Base-by-base conservation (phyloP, 2,329 filamentous ascomycete genomes). In the Davidsoniella australis region DNA sequence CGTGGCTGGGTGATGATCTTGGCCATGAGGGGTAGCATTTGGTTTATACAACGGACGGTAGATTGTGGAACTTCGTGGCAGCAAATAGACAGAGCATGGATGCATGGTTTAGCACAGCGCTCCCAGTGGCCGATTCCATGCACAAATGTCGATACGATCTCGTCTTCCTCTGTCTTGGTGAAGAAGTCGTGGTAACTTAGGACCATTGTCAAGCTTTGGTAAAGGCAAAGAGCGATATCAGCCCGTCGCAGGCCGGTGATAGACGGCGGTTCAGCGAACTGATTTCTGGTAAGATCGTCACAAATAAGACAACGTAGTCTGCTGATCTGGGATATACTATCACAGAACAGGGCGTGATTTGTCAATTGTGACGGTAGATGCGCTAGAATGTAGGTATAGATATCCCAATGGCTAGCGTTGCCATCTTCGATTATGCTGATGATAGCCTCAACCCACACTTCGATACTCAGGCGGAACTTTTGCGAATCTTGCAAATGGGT, bases 1-100 rank as follows among this genome's bases (percentile, higher is more conserved):
- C 88, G 78, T 5, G 86, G 80, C 58, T 94, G 88, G 1, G 91
- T 96, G 58, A 98, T 94, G 58, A 95, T 93, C 57, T 88, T 85
- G 1, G 88, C 82, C 85, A 98, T 94, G 61, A 86, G 89, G 58
- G 88, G 83, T 49, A 98, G 71, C 56, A 96, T 85, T 42, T 79
- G 82, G 42, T 89, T 83, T 53, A 96, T 71, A 17, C 80, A 82
- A 60, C 89, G 94, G 60, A 82, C 85, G 47, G 88, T 84, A 10
- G 89, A 89, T 16, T 83, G 73, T 2, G 91, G 88, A 23, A 95
- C 75, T 63, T 98, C 91, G 58, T 95, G 87, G 61, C 88, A 95
- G 66, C 89, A 96, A 53, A 98, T 82, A 0, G 87, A 88, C 17
- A 98, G 69, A 0, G 89, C 89, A 62, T 98, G 89, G 48, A 98